phyloP scores from a whole-genome alignment of 495 filamentous ascomycete species.

The Zalerion maritima region DNA sequence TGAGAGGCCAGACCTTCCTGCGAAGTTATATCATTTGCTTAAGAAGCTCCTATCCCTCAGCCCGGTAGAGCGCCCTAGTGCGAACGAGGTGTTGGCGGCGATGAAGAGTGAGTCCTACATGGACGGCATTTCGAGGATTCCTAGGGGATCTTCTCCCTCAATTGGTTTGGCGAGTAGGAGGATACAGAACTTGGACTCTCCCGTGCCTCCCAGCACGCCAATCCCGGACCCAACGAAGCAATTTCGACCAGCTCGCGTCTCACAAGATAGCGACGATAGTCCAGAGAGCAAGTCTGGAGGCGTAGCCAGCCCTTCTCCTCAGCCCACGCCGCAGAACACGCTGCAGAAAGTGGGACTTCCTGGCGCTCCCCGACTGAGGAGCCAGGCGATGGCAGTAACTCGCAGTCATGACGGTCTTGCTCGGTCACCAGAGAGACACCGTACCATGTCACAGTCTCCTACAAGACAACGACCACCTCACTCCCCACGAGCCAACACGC shows the following conservation, averaged over 20 bases:
- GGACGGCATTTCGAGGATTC: conserved; percentile 18
- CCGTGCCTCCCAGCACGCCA: conserved; percentile 28
- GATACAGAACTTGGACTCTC: conserved; percentile 44
- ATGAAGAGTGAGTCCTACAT: conserved; percentile 53
- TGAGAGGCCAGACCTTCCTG: conserved; percentile 67
- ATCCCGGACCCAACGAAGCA: conserved; percentile 27
- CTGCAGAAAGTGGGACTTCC: conserved; percentile 17
- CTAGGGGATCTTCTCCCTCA: conserved; percentile 19
- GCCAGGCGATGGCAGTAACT: conserved; percentile 17
- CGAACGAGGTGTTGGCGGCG: conserved; percentile 70
- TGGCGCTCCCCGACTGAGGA: conserved; percentile 17
- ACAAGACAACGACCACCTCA: conserved; percentile 9
- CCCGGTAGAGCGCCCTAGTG: conserved; percentile 63
- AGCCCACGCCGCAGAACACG: conserved; percentile 12
- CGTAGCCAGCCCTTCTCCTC: conserved; percentile 12
- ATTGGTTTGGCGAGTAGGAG: conserved; percentile 30
- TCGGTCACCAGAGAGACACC: conserved; percentile 8
- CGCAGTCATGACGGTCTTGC: conserved; percentile 21
- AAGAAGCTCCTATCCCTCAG: conserved; percentile 66
- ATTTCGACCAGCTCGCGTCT: conserved; percentile 5
- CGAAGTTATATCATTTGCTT: conserved; percentile 72
- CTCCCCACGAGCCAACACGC: conserved; percentile 21
- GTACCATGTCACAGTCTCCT: conserved; percentile 13
- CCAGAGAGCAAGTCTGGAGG: conserved; percentile 18
- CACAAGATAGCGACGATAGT: conserved; percentile 12